These are phyloP conservation scores for Solanum commersonii DNA, from an alignment of 257 asterid genomes.

Conservation along the genomic window DNA sequence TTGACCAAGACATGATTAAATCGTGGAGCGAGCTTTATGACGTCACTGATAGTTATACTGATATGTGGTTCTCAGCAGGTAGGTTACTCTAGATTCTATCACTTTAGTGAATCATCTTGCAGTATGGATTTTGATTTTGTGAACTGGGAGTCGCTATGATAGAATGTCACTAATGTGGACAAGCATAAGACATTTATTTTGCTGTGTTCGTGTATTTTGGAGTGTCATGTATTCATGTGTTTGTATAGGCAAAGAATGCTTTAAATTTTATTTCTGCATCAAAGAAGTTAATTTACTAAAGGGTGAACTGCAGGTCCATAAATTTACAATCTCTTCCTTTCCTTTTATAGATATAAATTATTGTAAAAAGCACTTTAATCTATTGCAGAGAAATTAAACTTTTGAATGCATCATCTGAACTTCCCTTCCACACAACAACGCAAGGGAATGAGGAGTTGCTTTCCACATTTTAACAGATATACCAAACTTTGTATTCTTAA, in stretches of 20 bases:
- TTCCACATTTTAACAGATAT: background rate
- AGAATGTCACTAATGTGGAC: background rate
- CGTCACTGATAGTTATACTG: conserved; percentile 71
- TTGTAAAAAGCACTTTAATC: background rate
- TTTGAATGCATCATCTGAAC: background rate
- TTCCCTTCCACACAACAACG: background rate
- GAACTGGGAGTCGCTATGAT: background rate
- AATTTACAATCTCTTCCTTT: background rate
- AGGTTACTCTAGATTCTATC: conserved; percentile 1
- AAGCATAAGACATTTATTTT: background rate
- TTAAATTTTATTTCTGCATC: background rate
- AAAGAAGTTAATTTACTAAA: background rate
- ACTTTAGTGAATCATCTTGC: background rate
- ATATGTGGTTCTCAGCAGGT: conserved; percentile 92
- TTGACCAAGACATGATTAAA: conserved; percentile 45
- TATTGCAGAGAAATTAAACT: background rate
- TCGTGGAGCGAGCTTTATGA: conserved; percentile 63
- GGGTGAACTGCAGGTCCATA: background rate
- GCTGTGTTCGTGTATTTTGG: background rate
- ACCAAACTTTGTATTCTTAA: background rate
- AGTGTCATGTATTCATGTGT: background rate
- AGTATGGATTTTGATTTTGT: background rate
- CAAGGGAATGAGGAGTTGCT: background rate
- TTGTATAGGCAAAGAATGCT: background rate
- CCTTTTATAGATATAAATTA: background rate